These are phyloP conservation scores for Umbellularia californica DNA, from an alignment of 164 flowering plant genomes.

Conservation along the genomic window DNA sequence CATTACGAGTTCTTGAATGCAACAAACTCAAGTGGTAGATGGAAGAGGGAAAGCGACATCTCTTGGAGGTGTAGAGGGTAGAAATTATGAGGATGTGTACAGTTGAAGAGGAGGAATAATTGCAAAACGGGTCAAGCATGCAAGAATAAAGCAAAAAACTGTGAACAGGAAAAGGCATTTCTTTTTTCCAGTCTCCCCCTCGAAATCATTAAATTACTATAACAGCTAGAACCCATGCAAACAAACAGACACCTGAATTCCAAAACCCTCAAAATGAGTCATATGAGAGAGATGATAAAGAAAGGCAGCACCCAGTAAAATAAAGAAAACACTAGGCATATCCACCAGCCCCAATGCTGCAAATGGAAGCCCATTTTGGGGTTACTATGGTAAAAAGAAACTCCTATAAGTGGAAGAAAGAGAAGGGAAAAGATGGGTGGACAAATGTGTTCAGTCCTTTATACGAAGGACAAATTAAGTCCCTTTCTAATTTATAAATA, in stretches of 20 bases:
- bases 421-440: neutral
- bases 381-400: slow-evolving; percentile 8
- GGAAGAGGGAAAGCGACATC: slow-evolving; percentile 34
- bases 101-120: slow-evolving; percentile 35
- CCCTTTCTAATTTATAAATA: slow-evolving; percentile 4
- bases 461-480: slow-evolving; percentile 1
- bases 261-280: slow-evolving; percentile 1
- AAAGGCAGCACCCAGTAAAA: neutral
- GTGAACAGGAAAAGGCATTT: neutral
- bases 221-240: slow-evolving; percentile 16
- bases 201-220: slow-evolving; percentile 33
- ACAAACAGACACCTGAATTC: slow-evolving; percentile 7
- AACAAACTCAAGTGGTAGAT: slow-evolving; percentile 2
- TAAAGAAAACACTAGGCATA: neutral
- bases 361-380: slow-evolving; percentile 1
- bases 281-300: neutral
- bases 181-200: neutral
- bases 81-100: slow-evolving; percentile 32
- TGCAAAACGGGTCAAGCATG: slow-evolving; percentile 43
- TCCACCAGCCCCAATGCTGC: neutral
- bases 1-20: too few species aligned
- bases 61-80: slow-evolving; percentile 24
- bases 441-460: slow-evolving; percentile 5
- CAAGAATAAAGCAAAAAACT: slow-evolving; percentile 20
- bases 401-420: neutral